A percentile compares a stretch with the other conserved stretches of the same genome.
Conservation (phyloP, 108 stramenopile genomes). For the Stephanodiscus minutulus region DNA sequence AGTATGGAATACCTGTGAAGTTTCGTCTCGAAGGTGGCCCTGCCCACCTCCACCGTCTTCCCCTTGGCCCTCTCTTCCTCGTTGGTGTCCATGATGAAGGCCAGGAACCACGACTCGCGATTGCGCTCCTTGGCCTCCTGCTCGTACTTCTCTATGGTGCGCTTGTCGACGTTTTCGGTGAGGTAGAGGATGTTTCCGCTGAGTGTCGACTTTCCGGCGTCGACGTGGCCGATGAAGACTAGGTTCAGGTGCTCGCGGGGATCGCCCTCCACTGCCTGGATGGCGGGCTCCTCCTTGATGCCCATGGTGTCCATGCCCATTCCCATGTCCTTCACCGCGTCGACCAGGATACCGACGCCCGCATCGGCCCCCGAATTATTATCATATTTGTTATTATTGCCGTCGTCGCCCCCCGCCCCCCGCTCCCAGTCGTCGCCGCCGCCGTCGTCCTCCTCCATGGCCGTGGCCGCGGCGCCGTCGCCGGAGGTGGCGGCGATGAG, state of each 20-base stretch:
- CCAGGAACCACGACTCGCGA: slow-evolving; percentile 99
- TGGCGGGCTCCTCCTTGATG: background rate
- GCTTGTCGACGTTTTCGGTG: slow-evolving; percentile 98
- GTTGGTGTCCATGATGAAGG: slow-evolving; percentile 99
- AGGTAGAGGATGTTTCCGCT: slow-evolving; percentile 98
- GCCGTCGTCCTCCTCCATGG: slow-evolving; percentile 1
- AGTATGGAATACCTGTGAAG: slow-evolving; percentile 96
- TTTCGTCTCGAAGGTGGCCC: slow-evolving; percentile 96
- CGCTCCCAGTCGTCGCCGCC: background rate
- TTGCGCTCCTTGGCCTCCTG: slow-evolving; percentile 98
- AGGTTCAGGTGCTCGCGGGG: slow-evolving; percentile 98
- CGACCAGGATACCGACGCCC: slow-evolving; percentile 12
- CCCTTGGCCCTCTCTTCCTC: slow-evolving; percentile 99
- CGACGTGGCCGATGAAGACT: slow-evolving; percentile 98
- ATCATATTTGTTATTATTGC: slow-evolving; percentile 34
- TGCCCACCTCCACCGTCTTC: slow-evolving; percentile 99
- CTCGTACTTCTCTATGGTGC: slow-evolving; percentile 98
- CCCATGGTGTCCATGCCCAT: slow-evolving; percentile 53
- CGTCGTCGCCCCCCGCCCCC: slow-evolving; percentile 30
- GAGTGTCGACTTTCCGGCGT: slow-evolving; percentile 99
- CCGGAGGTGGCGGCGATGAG: slow-evolving; percentile 30
- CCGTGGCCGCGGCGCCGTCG: background rate
- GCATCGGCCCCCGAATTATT: background rate
- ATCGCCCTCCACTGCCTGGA: slow-evolving; percentile 77
- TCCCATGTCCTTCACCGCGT: slow-evolving; percentile 52